A percentile compares a stretch with the other conserved stretches of the same genome.
Evolutionary conservation across 768 basidiomycete species (phyloP).

Genomic region (Paxillus involutus): DNA sequence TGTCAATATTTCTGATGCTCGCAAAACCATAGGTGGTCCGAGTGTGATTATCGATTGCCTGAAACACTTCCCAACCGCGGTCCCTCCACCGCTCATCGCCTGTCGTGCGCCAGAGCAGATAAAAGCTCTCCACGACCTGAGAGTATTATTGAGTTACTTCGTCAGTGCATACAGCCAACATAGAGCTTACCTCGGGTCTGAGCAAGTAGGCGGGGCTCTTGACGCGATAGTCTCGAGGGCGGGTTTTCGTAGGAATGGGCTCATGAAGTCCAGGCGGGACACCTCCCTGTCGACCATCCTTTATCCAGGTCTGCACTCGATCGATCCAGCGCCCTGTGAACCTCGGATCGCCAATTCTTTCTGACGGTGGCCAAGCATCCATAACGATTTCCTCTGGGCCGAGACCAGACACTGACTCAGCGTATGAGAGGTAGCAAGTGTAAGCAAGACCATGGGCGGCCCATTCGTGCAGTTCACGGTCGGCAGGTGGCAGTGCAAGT

Average conservation of each 20-base stretch:
- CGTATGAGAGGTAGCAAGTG: slow-evolving; percentile 50
- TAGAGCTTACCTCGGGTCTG: slow-evolving; percentile 48
- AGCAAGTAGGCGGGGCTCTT: slow-evolving; percentile 38
- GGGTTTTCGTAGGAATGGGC: slow-evolving; percentile 13
- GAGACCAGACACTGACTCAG: slow-evolving; percentile 38
- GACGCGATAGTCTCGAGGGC: slow-evolving; percentile 40
- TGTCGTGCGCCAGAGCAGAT: slow-evolving; percentile 53
- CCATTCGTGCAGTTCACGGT: slow-evolving; percentile 49
- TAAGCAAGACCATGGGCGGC: slow-evolving; percentile 62
- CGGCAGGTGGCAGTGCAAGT: slow-evolving; percentile 35
- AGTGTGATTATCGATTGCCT: slow-evolving; percentile 48
- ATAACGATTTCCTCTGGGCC: slow-evolving; percentile 19
- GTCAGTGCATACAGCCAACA: neutral
- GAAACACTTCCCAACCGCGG: slow-evolving; percentile 43
- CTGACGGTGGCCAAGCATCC: slow-evolving; percentile 11
- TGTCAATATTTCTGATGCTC: slow-evolving; percentile 39
- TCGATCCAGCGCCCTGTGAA: slow-evolving; percentile 37
- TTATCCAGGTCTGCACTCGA: slow-evolving; percentile 44
- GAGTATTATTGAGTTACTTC: neutral
- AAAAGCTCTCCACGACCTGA: slow-evolving; percentile 54
- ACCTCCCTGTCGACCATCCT: slow-evolving; percentile 32
- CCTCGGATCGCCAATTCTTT: neutral
- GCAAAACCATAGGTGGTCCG: slow-evolving; percentile 48
- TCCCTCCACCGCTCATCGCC: slow-evolving; percentile 52
- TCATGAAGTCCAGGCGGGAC: slow-evolving; percentile 36